Base-by-base conservation (phyloP, 1,284 basidiomycete species). In the Bjerkandera adusta region DNA sequence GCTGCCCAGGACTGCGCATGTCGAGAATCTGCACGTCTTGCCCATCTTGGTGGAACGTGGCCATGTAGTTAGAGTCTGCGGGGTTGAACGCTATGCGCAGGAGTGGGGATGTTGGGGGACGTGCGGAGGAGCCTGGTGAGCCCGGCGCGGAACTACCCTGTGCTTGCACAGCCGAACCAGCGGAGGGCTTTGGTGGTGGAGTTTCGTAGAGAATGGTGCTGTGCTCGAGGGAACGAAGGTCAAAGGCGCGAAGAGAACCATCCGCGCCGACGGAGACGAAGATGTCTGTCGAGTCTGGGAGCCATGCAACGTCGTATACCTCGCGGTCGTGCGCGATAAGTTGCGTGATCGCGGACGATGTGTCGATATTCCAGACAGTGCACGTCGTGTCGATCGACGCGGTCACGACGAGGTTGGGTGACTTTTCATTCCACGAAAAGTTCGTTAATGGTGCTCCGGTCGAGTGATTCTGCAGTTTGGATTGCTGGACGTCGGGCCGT, bases 251-350 rank as follows among this genome's bases (percentile, higher is more conserved):
- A 29, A 99, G 73, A 49, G 89, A 93, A 10, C 97, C 97, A 63
- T 99, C 97, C 11, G 96, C 97, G 20, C 97, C 97, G 16, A 99
- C 97, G 12, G 92, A 96, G 26, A 98, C 95, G 67, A 99, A 99
- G 54, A 98, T 95, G 65, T 99, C 95, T 3, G 91, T 90, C 10
- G 92, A 96, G n/a, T 87, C 83, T 1, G 97, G 97, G n/a, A 97
- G 81, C 96, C 97, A 98, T 33, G 92, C 94, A 40, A 96, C 92
- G 62, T 96, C 92, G 68, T 94, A 95, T 5, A 99, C 97, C 65
- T 98, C 97, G 38, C 93, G 83, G 73, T 99, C 97, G 71, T 99
- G 97, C 0, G 97, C 97, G 64, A 96, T 96, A 56, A 95, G 81
- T 66, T 99, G 97, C 1, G 97, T 99, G 60, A 99, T 83, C 12